These are phyloP conservation scores for Cordyceps sp. DNA, from an alignment of 2,329 filamentous ascomycete species.

Conservation along the genomic window DNA sequence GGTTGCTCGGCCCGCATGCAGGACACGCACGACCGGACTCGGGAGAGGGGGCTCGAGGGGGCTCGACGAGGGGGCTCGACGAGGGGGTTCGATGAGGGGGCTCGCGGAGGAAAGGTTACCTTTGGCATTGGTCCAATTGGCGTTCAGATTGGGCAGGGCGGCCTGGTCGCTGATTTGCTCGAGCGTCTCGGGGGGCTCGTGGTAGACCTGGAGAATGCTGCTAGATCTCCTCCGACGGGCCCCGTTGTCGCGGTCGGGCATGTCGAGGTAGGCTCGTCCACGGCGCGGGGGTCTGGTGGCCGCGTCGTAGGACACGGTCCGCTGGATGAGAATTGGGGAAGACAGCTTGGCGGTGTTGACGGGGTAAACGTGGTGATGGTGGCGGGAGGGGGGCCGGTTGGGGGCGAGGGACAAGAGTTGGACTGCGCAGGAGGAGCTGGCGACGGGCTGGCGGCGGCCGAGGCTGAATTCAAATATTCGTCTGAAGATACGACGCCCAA, in stretches of 20 bases:
- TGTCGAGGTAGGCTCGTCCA: conserved; percentile 41
- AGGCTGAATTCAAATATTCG: too few species aligned
- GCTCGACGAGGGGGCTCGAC: too few species aligned
- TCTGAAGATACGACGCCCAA: too few species aligned
- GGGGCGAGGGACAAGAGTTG: neutral
- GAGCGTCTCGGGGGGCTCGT: conserved; percentile 88
- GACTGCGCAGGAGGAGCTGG: too few species aligned
- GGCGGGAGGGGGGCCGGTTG: neutral
- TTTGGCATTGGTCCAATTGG: conserved; percentile 98
- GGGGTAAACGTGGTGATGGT: too few species aligned
- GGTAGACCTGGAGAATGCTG: conserved; percentile 83
- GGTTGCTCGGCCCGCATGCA: too few species aligned
- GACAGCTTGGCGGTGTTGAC: conserved; percentile 98
- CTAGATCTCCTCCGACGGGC: conserved; percentile 85
- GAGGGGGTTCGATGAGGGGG: too few species aligned
- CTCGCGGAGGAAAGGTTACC: too few species aligned
- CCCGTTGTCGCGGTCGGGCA: conserved; percentile 44
- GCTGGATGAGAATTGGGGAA: conserved; percentile 72
- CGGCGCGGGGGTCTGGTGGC: conserved; percentile 53
- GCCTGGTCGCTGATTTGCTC: conserved; percentile 97
- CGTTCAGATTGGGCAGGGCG: conserved; percentile 85
- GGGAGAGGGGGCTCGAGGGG: too few species aligned
- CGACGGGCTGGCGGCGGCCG: too few species aligned
- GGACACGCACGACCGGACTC: too few species aligned
- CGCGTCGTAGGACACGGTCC: conserved; percentile 83